A percentile compares a stretch with the other conserved stretches of the same genome.
Conservation (phyloP, 2,329 filamentous ascomycete genomes). For the Pseudogymnoascus sp. region DNA sequence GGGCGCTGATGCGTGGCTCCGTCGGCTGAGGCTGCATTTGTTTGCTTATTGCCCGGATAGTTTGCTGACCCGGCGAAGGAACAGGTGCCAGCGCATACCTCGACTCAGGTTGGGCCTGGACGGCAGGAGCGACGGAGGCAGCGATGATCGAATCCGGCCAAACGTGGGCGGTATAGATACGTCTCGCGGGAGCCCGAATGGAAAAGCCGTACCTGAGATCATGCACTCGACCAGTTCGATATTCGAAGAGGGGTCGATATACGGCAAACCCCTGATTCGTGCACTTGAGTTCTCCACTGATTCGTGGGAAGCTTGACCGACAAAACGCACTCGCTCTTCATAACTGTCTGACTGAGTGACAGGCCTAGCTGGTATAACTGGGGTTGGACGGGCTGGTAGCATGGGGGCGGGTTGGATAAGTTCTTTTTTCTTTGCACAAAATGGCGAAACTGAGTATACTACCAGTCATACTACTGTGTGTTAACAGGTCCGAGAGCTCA, state of each 20-base stretch:
- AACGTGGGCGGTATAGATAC: background rate
- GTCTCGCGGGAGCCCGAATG: background rate
- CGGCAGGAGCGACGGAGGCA: background rate
- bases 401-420: background rate
- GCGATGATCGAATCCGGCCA: background rate
- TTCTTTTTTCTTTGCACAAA: background rate
- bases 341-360: background rate
- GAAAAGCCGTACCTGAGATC: background rate
- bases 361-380: background rate
- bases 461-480: background rate
- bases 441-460: background rate
- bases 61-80: background rate
- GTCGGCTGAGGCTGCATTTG: background rate
- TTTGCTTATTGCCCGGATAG: background rate
- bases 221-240: conserved; percentile 1
- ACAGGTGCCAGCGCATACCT: background rate
- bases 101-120: background rate
- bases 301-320: conserved; percentile 7
- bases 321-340: background rate
- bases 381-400: background rate
- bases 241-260: background rate
- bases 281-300: background rate
- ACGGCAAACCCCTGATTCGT: background rate
- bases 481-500: background rate
- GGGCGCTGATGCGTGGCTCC: background rate